Evolutionary conservation across 2,329 filamentous ascomycete genomes (phyloP).

Genomic region (Phaeosphaeriaceae sp.): DNA sequence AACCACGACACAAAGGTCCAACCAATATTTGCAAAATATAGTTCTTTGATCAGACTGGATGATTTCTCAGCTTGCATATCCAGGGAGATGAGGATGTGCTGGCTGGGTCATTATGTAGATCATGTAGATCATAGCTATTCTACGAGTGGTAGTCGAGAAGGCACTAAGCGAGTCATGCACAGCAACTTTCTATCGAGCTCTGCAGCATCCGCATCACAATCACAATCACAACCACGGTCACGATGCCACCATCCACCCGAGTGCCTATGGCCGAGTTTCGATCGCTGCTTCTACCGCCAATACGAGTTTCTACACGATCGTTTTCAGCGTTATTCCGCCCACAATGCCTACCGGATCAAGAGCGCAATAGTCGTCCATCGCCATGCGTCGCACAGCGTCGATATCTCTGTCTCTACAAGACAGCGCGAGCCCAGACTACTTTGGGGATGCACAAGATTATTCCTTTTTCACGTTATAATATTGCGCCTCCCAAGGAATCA

Average conservation of each 20-base stretch:
- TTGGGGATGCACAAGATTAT: slow-evolving; percentile 37
- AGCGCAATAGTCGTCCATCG: slow-evolving; percentile 2
- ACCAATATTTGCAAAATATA: too few species aligned
- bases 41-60: too few species aligned
- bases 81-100: too few species aligned
- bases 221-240: neutral
- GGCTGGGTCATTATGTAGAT: too few species aligned
- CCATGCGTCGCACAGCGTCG: slow-evolving; percentile 30
- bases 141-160: too few species aligned
- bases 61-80: too few species aligned
- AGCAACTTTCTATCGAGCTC: too few species aligned
- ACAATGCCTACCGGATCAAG: slow-evolving; percentile 11
- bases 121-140: too few species aligned
- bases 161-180: too few species aligned
- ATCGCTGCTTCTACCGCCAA: slow-evolving; percentile 27
- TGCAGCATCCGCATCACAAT: too few species aligned
- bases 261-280: slow-evolving; percentile 22
- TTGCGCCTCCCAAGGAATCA: slow-evolving; percentile 12
- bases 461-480: slow-evolving; percentile 17
- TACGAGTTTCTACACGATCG: slow-evolving; percentile 16
- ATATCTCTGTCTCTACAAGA: slow-evolving; percentile 36
- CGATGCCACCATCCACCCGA: slow-evolving; percentile 21
- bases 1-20: too few species aligned
- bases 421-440: slow-evolving; percentile 28
- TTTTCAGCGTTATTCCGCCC: slow-evolving; percentile 20